Conservation (phyloP, 345 rosid species). For the Leavenworthia alabamica region DNA sequence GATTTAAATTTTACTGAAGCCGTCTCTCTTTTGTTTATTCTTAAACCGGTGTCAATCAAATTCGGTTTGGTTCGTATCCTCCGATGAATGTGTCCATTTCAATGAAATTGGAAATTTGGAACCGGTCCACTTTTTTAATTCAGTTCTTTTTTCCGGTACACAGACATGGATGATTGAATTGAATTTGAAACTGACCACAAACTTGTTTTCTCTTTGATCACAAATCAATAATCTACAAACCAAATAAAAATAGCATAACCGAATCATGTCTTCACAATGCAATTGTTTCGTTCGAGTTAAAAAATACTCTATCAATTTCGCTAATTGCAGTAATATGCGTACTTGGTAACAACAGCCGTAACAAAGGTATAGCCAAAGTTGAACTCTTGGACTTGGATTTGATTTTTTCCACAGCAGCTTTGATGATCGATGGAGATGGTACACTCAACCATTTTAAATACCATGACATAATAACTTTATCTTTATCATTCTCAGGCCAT, state of each 20-base stretch:
- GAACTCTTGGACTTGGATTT: conserved; percentile 38
- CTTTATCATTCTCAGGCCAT: conserved; percentile 49
- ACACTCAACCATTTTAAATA: conserved; percentile 72
- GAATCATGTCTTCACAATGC: neutral
- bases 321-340: conserved; percentile 47
- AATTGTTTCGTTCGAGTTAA: conserved; percentile 19
- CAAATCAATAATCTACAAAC: neutral
- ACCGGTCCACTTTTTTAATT: neutral
- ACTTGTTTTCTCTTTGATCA: neutral
- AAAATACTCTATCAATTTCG: conserved; percentile 45
- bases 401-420: conserved; percentile 41
- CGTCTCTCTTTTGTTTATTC: neutral
- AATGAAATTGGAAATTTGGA: neutral
- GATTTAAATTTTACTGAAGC: conserved; percentile 15
- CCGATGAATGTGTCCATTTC: neutral
- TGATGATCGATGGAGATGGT: conserved; percentile 52
- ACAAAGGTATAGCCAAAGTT: conserved; percentile 49
- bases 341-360: conserved; percentile 60
- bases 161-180: neutral
- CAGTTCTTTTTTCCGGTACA: neutral
- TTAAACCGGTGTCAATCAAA: neutral
- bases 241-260: neutral
- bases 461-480: conserved; percentile 56
- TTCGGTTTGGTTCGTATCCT: neutral
- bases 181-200: neutral